A percentile compares a stretch with the other conserved stretches of the same genome.
These are phyloP conservation scores for Lophiotrema nucula DNA, from an alignment of 495 filamentous ascomycete species.

Conservation along the genomic window DNA sequence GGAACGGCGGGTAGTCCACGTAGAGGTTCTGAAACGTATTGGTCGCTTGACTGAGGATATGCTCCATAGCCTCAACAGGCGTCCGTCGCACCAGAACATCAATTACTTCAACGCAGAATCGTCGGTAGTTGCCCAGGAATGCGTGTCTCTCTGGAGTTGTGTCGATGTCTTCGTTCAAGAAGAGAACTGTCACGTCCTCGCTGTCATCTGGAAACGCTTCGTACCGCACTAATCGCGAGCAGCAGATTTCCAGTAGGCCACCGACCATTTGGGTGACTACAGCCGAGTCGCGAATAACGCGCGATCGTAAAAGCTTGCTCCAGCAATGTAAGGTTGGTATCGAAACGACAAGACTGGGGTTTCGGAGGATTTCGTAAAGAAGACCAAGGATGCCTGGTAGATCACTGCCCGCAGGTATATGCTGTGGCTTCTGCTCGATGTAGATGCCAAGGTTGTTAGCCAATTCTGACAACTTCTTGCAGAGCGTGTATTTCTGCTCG, in stretches of 20 bases:
- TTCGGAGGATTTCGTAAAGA: conserved; percentile 73
- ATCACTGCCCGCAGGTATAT: conserved; percentile 61
- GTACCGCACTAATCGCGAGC: conserved; percentile 73
- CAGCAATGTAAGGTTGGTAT: conserved; percentile 89
- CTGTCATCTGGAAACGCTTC: conserved; percentile 79
- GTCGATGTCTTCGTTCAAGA: conserved; percentile 89
- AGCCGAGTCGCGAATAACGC: conserved; percentile 61
- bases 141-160: conserved; percentile 92
- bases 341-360: conserved; percentile 84
- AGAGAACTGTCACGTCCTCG: conserved; percentile 72
- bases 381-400: conserved; percentile 76
- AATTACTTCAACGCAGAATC: conserved; percentile 82
- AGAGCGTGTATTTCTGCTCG: conserved; percentile 85
- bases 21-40: conserved; percentile 72
- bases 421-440: conserved; percentile 69
- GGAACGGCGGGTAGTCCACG: conserved; percentile 64
- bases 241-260: conserved; percentile 75
- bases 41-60: conserved; percentile 78
- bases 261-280: conserved; percentile 69
- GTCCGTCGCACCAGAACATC: conserved; percentile 77
- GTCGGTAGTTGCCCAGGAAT: conserved; percentile 94
- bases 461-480: conserved; percentile 93
- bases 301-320: conserved; percentile 72
- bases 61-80: conserved; percentile 78
- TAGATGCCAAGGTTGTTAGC: conserved; percentile 80